Evolutionary conservation across 108 stramenopile genomes (phyloP).

Genomic region (Cyclotella choctawhatcheeana): DNA sequence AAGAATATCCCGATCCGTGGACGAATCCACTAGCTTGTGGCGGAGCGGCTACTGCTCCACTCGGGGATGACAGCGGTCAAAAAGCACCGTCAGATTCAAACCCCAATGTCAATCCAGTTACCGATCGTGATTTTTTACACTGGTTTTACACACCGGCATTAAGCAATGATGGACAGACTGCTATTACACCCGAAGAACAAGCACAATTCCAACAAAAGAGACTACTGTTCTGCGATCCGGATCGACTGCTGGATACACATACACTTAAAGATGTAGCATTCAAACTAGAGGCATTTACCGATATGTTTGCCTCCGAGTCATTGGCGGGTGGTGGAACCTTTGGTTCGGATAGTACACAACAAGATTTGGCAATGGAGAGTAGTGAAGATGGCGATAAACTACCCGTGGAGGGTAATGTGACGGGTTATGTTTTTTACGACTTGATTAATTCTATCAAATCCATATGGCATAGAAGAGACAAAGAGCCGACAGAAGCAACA

Average conservation of each 20-base stretch:
- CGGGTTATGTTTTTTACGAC: background rate
- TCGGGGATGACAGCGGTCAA: background rate
- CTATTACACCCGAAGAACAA: background rate
- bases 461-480: background rate
- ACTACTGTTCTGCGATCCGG: slow-evolving; percentile 43
- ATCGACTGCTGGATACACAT: slow-evolving; percentile 38
- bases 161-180: slow-evolving; percentile 5
- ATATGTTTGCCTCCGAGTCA: slow-evolving; percentile 26
- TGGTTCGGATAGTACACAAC: slow-evolving; percentile 5
- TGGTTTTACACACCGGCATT: slow-evolving; percentile 24
- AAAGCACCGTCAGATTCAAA: background rate
- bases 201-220: background rate
- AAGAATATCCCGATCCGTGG: slow-evolving; percentile 54
- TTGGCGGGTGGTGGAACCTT: slow-evolving; percentile 13
- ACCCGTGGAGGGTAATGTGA: background rate
- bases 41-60: slow-evolving; percentile 30
- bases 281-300: slow-evolving; percentile 29
- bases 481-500: no score
- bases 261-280: slow-evolving; percentile 22
- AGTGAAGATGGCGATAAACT: background rate
- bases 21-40: slow-evolving; percentile 42
- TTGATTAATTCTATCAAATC: background rate
- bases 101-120: background rate
- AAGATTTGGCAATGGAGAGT: background rate
- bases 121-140: slow-evolving; percentile 26